Base-by-base conservation (phyloP, 345 rosid species). In the Barbarea vulgaris region DNA sequence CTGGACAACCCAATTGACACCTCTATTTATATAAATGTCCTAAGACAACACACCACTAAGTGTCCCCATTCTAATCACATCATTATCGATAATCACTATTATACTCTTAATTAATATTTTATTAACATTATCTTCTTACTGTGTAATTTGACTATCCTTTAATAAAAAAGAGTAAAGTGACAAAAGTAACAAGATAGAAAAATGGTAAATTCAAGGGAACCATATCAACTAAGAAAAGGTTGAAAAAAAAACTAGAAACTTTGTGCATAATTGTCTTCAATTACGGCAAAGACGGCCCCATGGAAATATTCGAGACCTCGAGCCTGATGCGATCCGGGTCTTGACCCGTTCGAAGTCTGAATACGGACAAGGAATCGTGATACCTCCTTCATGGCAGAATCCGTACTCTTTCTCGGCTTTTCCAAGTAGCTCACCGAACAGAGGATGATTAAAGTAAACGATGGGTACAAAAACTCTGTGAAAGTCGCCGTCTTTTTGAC, bases 361-460 rank as follows among this genome's bases (percentile, higher is more conserved):
- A 73, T 79, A 85, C n/a, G 78, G 73, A 81, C 99, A 92, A 62
- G 97, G 97, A 19, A 95, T 91, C 30, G 93, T 92, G 64, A 95
- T 88, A 25, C 97, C 96, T 5, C 99, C 99, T 69, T 84, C 78
- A 50, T 90, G 99, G 31, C 80, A 51, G 70, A 86, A 95, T 19
- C 99, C 99, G 51, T 85, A 95, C 73, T 88, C 99, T 74, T 83
- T 77, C 51, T 92, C 97, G 4, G 97, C 89, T 46, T 86, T 91
- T 79, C 72, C 85, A 57, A 95, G 76, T 14, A 95, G 81, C 83
- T 86, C 83, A 54, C 96, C 86, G 65, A 95, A 95, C 76, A 95
- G 76, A 61, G 99, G 99, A 76, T 95, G 97, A 79, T 95, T 95
- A 69, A 90, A 84, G 80, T 95, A 89, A 65, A 95, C 85, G 42